Conservation (phyloP, 148 eudicot genomes). For the Simmondsia chinensis region DNA sequence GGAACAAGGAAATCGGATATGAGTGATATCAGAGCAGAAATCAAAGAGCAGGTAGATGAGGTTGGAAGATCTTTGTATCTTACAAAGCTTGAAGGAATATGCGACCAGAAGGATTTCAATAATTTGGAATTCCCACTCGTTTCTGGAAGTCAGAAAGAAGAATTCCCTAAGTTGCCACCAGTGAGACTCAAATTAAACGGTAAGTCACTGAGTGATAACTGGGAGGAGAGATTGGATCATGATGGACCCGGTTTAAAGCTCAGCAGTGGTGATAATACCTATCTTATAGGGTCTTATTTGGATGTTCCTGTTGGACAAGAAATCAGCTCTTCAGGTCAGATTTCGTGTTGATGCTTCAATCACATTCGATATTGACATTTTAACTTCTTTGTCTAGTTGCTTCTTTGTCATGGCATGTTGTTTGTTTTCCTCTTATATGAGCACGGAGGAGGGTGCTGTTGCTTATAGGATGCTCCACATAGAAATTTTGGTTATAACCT, state of each 20-base stretch:
- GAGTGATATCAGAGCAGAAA: conserved; percentile 44
- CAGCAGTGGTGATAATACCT: conserved; percentile 43
- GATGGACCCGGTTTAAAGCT: conserved; percentile 59
- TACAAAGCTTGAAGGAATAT: conserved; percentile 48
- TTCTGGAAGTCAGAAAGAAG: conserved; percentile 69
- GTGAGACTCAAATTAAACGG: conserved; percentile 85
- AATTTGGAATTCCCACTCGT: conserved; percentile 37
- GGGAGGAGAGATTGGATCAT: conserved; percentile 79
- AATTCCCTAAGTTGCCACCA: conserved; percentile 81
- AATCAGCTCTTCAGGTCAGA: conserved; percentile 68
- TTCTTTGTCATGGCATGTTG: too few species aligned
- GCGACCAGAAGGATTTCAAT: conserved; percentile 42
- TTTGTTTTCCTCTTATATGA: too few species aligned
- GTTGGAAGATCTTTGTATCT: conserved; percentile 75
- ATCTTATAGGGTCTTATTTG: conserved; percentile 82
- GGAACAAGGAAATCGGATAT: conserved; percentile 39
- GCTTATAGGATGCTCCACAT: too few species aligned
- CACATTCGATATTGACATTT: too few species aligned
- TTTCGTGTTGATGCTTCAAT: too few species aligned
- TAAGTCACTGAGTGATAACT: conserved; percentile 39
- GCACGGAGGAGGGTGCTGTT: too few species aligned
- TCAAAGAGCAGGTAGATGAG: conserved; percentile 90
- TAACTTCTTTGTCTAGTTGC: too few species aligned
- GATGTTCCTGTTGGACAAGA: conserved; percentile 98
- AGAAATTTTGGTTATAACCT: too few species aligned